Evolutionary conservation across 176 grass and related monocot genomes (phyloP), one percentile per base, ranked within the genome.

Genomic region (Avena atlantica): DNA sequence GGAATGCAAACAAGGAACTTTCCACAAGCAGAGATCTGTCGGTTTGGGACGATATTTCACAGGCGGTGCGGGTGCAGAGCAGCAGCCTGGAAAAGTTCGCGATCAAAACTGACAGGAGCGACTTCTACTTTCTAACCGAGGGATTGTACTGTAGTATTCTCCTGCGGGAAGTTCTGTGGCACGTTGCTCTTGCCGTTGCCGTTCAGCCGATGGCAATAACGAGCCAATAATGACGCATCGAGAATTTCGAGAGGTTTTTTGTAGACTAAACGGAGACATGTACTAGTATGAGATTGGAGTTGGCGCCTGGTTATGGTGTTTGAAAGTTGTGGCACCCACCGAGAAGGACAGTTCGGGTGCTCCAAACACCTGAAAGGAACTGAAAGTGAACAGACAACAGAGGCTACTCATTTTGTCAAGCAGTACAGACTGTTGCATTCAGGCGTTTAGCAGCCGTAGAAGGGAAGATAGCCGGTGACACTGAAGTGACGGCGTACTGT

Each of bases 291-390:
- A 70, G 64, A 55, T 78, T 24, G 42, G 64, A 52, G 40, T 27
- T 31, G 73, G 40, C 8, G 8, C 52, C 9, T 47, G 44, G 44
- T 47, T 21, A 40, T 40, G 2, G 0, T 3, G 31, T n/a, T 58
- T 31, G 8, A 52, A 44, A 63, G 62, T 59, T 24, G 17, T 16
- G 37, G n/a, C 5, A 59, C 20, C 4, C 5, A 59, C 20, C 4
- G 84, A 90, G 27, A 14, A 78, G 6, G 84, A 87, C 80, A 7
- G 34, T 52, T 49, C 56, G 16, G 56, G 48, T 78, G 65, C 73
- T 64, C 73, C 84, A 65, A 42, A 55, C 79, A 70, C 63, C 1
- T 47, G 44, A 47, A 47, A 86, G 70, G 20, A 40, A 40, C 37
- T 40, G 37, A 40, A 40, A 40, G 37, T 40, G 45, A 29, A 15